Evolutionary conservation across 2,329 filamentous ascomycete genomes (phyloP).

Genomic region (Cylindrodendrum hubeiense): DNA sequence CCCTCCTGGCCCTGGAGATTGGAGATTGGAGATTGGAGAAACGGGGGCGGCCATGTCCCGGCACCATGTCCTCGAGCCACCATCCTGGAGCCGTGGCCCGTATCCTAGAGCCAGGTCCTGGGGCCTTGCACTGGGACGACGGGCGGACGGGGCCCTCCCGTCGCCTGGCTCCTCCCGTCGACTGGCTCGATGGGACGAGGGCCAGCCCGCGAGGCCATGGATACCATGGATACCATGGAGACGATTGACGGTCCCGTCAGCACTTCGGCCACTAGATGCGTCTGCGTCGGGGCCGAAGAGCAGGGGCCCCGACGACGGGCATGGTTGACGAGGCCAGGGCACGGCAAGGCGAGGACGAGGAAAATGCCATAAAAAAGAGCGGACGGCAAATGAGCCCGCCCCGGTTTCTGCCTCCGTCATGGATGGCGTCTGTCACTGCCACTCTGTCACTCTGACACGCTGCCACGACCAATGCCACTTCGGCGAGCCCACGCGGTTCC

Average conservation of each 20-base stretch:
- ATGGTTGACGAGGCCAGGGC: constrained; percentile 9
- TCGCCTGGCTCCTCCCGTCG: too few relatives aligned
- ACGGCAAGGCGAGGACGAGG: constrained; percentile 4
- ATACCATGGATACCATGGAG: too few relatives aligned
- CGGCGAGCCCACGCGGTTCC: not conserved
- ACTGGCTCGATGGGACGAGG: not conserved
- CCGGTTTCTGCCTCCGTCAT: not conserved
- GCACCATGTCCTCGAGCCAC: not conserved
- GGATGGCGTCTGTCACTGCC: not conserved
- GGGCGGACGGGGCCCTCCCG: not conserved
- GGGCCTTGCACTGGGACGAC: too few relatives aligned
- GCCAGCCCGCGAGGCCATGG: not conserved
- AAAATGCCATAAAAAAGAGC: constrained; percentile 2
- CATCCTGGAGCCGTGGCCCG: not conserved
- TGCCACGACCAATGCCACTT: too few relatives aligned
- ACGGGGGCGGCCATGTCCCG: not conserved
- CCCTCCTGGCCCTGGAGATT: not conserved
- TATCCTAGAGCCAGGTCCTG: not conserved
- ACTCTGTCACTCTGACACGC: not conserved
- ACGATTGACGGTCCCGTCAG: not conserved
- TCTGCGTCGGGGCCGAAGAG: constrained; percentile 29
- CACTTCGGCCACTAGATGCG: constrained; percentile 30
- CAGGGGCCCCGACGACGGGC: constrained; percentile 24
- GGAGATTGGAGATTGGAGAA: not conserved
- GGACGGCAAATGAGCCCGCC: not conserved